A percentile compares a stretch with the other conserved stretches of the same genome.
Evolutionary conservation across 495 filamentous ascomycete species (phyloP).

Genomic region (Cairneyella variabilis): DNA sequence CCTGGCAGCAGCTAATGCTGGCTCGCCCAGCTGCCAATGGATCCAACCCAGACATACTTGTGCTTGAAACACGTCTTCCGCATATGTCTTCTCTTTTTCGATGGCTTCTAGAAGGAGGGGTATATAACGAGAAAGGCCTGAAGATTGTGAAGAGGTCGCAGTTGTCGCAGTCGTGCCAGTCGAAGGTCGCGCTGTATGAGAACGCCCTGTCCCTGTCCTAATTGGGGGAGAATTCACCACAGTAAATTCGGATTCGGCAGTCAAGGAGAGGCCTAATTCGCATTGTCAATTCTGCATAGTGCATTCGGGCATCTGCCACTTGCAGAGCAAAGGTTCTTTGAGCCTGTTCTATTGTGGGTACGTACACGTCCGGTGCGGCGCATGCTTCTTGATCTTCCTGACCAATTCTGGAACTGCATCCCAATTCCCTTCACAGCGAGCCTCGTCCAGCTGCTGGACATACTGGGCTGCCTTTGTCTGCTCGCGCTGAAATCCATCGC

Average conservation of each 20-base stretch:
- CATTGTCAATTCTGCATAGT: slow-evolving; percentile 1
- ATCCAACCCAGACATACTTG: slow-evolving; percentile 79
- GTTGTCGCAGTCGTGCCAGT: slow-evolving; percentile 23
- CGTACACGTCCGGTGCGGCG: slow-evolving; percentile 80
- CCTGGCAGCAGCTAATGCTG: slow-evolving; percentile 51
- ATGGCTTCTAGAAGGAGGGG: slow-evolving; percentile 65
- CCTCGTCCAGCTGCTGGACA: slow-evolving; percentile 73
- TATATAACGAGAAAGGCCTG: slow-evolving; percentile 45
- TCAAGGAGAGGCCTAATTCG: slow-evolving; percentile 64
- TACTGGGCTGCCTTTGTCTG: slow-evolving; percentile 75
- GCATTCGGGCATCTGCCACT: neutral
- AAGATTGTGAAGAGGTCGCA: slow-evolving; percentile 2
- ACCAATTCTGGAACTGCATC: slow-evolving; percentile 83
- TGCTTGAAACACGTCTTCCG: slow-evolving; percentile 74
- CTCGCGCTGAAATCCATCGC: slow-evolving; percentile 15
- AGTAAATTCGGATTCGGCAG: slow-evolving; percentile 67
- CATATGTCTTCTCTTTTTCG: slow-evolving; percentile 35
- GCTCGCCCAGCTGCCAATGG: slow-evolving; percentile 70
- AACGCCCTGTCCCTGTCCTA: too few relatives aligned
- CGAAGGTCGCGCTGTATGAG: slow-evolving; percentile 36
- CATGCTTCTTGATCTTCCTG: slow-evolving; percentile 91
- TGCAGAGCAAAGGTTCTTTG: neutral
- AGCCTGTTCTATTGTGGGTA: slow-evolving; percentile 8
- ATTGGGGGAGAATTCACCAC: slow-evolving; percentile 51
- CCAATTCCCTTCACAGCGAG: slow-evolving; percentile 86